Conservation (phyloP, 208 protist genomes). For the Entamoeba invadens region DNA sequence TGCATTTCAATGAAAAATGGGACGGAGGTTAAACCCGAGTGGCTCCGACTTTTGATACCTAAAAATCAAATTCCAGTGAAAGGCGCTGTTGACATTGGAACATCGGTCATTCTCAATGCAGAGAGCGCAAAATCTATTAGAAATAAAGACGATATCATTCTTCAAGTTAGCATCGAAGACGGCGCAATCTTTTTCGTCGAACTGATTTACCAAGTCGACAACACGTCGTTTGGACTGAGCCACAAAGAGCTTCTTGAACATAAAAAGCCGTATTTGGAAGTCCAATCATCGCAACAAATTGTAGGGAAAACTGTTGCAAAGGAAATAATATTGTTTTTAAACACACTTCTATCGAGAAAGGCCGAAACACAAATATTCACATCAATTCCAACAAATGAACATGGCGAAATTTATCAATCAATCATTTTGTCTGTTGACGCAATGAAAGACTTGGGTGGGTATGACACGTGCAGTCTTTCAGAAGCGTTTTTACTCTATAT, state of each 20-base stretch:
- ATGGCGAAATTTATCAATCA: background rate
- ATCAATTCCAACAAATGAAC: background rate
- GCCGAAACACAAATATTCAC: background rate
- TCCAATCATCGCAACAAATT: background rate
- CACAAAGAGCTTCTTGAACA: background rate
- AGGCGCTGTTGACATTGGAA: background rate
- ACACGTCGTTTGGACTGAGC: background rate
- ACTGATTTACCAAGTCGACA: background rate
- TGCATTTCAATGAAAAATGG: background rate
- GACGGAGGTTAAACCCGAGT: background rate
- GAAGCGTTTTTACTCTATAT: background rate
- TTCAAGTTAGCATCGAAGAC: background rate
- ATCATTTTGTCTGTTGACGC: background rate
- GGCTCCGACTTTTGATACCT: background rate
- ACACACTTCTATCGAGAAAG: background rate
- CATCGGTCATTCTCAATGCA: background rate
- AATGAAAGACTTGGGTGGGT: background rate
- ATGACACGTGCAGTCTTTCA: background rate
- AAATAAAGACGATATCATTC: background rate
- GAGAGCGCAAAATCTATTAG: background rate
- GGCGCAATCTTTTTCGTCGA: background rate
- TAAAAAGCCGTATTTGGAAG: background rate
- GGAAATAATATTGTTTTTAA: background rate
- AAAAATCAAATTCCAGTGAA: background rate
- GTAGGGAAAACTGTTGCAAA: background rate